phyloP scores from a whole-genome alignment of 371 early-diverging fungal species.

The Syncephalastrum monosporum region DNA sequence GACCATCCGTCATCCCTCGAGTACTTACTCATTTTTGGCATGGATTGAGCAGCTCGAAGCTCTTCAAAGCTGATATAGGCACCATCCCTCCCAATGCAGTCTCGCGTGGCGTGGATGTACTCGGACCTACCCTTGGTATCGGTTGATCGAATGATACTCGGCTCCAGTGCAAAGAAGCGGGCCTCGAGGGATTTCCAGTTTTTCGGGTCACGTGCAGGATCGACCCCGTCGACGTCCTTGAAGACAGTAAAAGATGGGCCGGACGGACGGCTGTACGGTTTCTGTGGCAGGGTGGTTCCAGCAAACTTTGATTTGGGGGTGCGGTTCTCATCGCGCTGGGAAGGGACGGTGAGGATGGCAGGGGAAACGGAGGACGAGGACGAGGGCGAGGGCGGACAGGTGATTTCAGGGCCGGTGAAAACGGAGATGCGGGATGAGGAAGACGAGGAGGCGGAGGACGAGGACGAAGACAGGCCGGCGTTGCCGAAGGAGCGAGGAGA shows the following conservation, averaged over 20 bases:
- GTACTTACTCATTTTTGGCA: no score
- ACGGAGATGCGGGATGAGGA: conserved; percentile 5
- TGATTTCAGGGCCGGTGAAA: conserved; percentile 10
- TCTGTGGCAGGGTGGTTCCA: conserved; percentile 49
- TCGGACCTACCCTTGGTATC: conserved; percentile 10
- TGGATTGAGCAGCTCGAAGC: background rate
- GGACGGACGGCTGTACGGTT: conserved; percentile 14
- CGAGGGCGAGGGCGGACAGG: conserved; percentile 12
- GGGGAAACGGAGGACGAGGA: conserved; percentile 16
- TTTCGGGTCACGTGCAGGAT: no score
- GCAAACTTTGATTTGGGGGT: conserved; percentile 44
- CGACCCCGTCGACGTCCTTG: conserved; percentile 21
- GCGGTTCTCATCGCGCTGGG: conserved; percentile 51
- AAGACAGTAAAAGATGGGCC: conserved; percentile 40
- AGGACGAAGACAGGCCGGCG: background rate
- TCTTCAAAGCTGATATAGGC: conserved; percentile 13
- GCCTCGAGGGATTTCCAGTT: no score
- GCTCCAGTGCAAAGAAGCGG: no score
- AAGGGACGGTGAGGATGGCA: background rate
- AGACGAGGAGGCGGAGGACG: conserved; percentile 1
- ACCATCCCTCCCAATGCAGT: background rate
- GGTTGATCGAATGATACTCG: conserved; percentile 3
- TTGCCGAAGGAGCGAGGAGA: no score
- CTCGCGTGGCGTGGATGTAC: conserved; percentile 4
- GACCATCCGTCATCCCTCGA: no score